These are phyloP conservation scores for Candida sakaeoensis DNA, from an alignment of 805 yeast species.

Conservation along the genomic window DNA sequence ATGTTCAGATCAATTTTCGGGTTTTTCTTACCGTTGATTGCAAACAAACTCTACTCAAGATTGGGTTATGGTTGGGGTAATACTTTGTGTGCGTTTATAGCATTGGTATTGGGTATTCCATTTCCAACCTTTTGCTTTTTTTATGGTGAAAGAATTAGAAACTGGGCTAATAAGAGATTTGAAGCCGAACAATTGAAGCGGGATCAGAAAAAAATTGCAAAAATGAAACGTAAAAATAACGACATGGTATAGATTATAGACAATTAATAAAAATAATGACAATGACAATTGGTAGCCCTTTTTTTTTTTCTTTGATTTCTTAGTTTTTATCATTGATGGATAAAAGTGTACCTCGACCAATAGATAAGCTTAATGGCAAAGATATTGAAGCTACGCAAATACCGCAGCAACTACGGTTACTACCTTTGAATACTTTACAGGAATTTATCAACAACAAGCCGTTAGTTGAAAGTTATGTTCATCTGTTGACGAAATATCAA, in stretches of 20 bases:
- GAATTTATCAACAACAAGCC: slow-evolving; percentile 26
- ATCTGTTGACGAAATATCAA: slow-evolving; percentile 20
- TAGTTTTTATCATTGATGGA: not conserved
- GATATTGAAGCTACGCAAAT: slow-evolving; percentile 12
- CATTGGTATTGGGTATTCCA: slow-evolving; percentile 32
- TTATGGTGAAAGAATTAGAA: slow-evolving; percentile 34
- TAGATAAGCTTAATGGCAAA: not conserved
- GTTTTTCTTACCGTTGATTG: slow-evolving; percentile 36
- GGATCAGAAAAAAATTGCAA: slow-evolving; percentile 19
- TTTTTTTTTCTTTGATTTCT: not conserved
- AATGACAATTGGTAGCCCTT: slow-evolving; percentile 5
- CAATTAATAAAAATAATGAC: not conserved
- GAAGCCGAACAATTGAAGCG: slow-evolving; percentile 21
- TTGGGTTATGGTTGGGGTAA: slow-evolving; percentile 41
- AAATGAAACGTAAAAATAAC: slow-evolving; percentile 12
- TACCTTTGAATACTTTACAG: slow-evolving; percentile 25
- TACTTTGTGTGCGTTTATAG: slow-evolving; percentile 35
- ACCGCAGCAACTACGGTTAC: slow-evolving; percentile 24
- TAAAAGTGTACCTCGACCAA: not conserved
- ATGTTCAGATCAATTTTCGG: slow-evolving; percentile 37
- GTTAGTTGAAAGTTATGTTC: slow-evolving; percentile 29
- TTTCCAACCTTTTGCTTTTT: slow-evolving; percentile 34
- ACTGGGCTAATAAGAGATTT: slow-evolving; percentile 29
- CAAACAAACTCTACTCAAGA: slow-evolving; percentile 30
- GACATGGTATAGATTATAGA: slow-evolving; percentile 6